Evolutionary conservation across 2,329 filamentous ascomycete genomes (phyloP), one percentile per base, ranked within the genome.

Genomic region (Colletotrichum scovillei): DNA sequence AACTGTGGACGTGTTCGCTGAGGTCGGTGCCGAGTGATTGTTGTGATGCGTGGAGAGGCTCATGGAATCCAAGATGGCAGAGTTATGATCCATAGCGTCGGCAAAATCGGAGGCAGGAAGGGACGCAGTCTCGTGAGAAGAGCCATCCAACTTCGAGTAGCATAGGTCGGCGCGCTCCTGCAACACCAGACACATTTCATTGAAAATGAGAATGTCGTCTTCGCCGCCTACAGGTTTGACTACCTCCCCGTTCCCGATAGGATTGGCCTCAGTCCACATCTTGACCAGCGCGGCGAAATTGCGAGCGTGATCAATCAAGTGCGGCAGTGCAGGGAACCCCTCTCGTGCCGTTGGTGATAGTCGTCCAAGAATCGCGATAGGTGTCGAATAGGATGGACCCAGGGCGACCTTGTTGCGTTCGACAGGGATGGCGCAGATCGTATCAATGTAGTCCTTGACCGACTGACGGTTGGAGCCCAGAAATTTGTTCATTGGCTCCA

Each of bases 401-500:
- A 95, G 88, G 9, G 90, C 86, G 52, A 90, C 86, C 57, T 88
- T 85, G n/a, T 87, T 88, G 62, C 90, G 88, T 59, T 95, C 92
- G 3, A 92, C 90, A 1, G 94, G 92, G 66, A 98, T 94, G 9
- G 92, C 91, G 84, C 96, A 98, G 59, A 98, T 90, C 35, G 91
- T 88, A 80, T 98, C 95, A 73, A 98, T 93, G 78, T 95, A 98
- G 59, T 92, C 89, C 81, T 95, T 97, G 82, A 98, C 95, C 52
- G 93, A 90, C 77, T 92, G 89, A 24, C 95, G 91, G 78, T 97
- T 92, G 1, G 90, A 87, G 9, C 88, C 88, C 49, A 98, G 85
- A 78, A 98, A 98, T 56, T 90, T 90, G 80, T 98, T 98, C 96
- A 98, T 98, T 0, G 95, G 95, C 83, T 98, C 95, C 95, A 98